Conservation (phyloP, 805 yeast genomes). For the Saturnispora ahearnii region DNA sequence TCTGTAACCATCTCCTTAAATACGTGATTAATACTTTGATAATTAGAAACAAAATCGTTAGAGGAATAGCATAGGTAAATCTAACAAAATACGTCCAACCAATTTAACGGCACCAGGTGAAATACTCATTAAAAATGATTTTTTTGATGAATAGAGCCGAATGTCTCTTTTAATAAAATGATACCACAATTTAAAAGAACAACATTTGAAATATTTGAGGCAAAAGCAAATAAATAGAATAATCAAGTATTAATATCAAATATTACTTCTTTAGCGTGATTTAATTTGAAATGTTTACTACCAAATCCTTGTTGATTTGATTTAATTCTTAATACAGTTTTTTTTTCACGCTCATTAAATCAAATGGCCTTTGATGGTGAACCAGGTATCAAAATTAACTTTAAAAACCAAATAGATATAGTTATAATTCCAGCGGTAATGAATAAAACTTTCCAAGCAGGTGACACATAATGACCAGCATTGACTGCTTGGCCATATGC, state of each 20-base stretch:
- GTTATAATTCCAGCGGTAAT: constrained; percentile 54
- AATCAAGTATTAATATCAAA: constrained; percentile 44
- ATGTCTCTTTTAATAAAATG: constrained; percentile 19
- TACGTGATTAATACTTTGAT: too few species aligned
- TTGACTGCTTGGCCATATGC: constrained; percentile 38
- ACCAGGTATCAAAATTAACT: constrained; percentile 34
- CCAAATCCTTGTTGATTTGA: constrained; percentile 30
- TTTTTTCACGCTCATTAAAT: constrained; percentile 31
- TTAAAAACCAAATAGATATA: constrained; percentile 38
- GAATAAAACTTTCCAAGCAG: constrained; percentile 54
- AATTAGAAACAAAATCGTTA: too few species aligned
- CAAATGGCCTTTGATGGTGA: constrained; percentile 28
- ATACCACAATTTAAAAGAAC: constrained; percentile 46
- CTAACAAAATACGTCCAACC: constrained; percentile 5
- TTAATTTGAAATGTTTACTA: constrained; percentile 32
- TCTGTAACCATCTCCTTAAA: too few species aligned
- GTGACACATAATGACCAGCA: constrained; percentile 18
- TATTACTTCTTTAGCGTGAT: constrained; percentile 49
- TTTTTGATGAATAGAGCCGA: constrained; percentile 14
- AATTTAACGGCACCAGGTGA: constrained; percentile 17
- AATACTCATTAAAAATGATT: constrained; percentile 13
- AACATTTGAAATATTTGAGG: constrained; percentile 48
- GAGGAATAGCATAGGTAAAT: background rate
- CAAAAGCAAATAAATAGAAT: constrained; percentile 36
- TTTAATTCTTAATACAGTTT: constrained; percentile 25